Evolutionary conservation across 768 basidiomycete species (phyloP).

Genomic region (Mycena galericulata): DNA sequence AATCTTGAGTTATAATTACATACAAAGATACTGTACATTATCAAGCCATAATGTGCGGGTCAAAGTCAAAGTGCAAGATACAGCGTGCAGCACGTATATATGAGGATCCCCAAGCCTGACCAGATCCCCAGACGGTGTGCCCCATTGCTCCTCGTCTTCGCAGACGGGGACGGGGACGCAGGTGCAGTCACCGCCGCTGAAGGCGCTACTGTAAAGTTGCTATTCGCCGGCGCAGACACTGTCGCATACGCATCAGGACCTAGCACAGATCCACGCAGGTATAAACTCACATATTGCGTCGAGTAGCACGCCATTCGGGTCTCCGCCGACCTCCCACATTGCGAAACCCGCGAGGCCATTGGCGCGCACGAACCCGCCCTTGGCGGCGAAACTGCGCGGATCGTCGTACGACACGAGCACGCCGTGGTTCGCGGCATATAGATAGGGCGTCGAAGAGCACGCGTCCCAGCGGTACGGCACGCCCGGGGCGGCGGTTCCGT

Average conservation of each 20-base stretch:
- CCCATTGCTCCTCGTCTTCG: background rate
- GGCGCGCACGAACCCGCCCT: conserved; percentile 69
- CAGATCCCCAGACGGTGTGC: background rate
- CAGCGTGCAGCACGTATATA: background rate
- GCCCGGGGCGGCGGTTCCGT: conserved; percentile 61
- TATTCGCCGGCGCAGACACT: conserved; percentile 31
- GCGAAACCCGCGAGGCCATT: conserved; percentile 70
- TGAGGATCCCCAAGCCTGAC: background rate
- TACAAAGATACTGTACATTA: conserved; percentile 6
- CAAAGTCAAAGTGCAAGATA: background rate
- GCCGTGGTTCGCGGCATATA: conserved; percentile 59
- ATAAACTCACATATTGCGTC: conserved; percentile 31
- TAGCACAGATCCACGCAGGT: background rate
- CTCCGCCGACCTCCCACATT: conserved; percentile 81
- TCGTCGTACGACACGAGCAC: conserved; percentile 64
- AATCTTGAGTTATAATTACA: background rate
- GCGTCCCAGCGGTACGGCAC: conserved; percentile 68
- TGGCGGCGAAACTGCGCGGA: conserved; percentile 55
- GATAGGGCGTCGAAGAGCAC: conserved; percentile 74
- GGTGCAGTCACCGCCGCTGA: conserved; percentile 3
- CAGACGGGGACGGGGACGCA: background rate
- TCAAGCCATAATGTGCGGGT: background rate
- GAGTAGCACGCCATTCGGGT: conserved; percentile 61
- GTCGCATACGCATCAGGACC: background rate
- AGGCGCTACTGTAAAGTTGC: conserved; percentile 23